A percentile compares a stretch with the other conserved stretches of the same genome.
phyloP scores from a whole-genome alignment of 805 yeast species.

The Maudiozyma serrabonitensis region DNA sequence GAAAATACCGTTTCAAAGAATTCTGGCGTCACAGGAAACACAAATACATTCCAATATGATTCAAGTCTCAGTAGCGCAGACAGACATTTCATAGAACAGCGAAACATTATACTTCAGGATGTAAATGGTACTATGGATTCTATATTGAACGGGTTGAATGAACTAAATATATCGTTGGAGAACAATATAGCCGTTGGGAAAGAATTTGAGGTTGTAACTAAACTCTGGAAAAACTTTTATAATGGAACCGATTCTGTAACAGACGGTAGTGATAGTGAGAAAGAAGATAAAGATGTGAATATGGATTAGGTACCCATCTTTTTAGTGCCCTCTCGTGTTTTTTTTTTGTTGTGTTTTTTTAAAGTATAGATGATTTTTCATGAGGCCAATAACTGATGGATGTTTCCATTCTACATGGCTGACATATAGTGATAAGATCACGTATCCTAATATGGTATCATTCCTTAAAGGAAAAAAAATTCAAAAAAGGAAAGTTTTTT shows the following conservation, averaged over 20 bases:
- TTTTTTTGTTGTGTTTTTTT: neutral
- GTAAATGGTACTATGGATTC: conserved; percentile 44
- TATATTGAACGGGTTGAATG: conserved; percentile 52
- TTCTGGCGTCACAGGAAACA: neutral
- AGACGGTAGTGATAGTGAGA: conserved; percentile 4
- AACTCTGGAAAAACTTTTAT: conserved; percentile 63
- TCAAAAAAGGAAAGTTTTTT: neutral
- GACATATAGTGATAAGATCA: too few species aligned
- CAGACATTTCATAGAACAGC: conserved; percentile 22
- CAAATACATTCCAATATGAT: neutral
- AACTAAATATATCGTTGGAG: conserved; percentile 57
- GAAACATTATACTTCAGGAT: conserved; percentile 24
- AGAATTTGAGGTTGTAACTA: conserved; percentile 62
- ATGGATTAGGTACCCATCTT: neutral
- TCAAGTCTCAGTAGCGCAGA: conserved; percentile 9
- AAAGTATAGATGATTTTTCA: neutral
- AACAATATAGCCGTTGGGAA: conserved; percentile 64
- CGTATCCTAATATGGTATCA: neutral
- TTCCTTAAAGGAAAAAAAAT: neutral
- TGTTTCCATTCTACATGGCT: too few species aligned
- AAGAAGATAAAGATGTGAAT: conserved; percentile 3
- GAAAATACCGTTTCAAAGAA: neutral
- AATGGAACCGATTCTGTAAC: conserved; percentile 32
- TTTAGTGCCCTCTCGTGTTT: neutral
- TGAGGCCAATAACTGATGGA: too few species aligned